Base-by-base conservation (phyloP, 768 basidiomycete genomes). In the Kwoniella sp. region DNA sequence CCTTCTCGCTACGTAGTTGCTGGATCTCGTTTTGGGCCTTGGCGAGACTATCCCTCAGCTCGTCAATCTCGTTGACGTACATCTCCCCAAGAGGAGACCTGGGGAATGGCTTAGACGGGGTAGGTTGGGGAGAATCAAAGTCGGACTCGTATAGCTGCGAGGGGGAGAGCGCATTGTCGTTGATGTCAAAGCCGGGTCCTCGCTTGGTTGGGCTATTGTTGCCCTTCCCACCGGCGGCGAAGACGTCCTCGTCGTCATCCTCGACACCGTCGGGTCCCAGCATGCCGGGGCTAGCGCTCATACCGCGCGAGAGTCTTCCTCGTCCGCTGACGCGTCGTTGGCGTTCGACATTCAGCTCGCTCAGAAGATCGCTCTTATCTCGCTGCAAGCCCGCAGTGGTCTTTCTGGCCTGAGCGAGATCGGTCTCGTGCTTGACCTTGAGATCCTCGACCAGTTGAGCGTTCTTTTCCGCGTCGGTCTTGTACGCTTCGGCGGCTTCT, bases 351-450 rank as follows among this genome's bases (percentile, higher is more conserved):
- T 95, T 90, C 22, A 96, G 77, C 3, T 82, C 78, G 56, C 84
- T 82, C 69, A 92, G 87, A 33, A 99, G 78, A 62, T 99, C 93
- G 23, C 83, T 85, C 77, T 92, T 93, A 73, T 99, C 95, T 57
- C 93, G 82, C 62, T 86, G 84, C 22, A 96, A 79, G 22, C 87
- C 84, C 1, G 92, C 92, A 1, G 87, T 84, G 48, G 86, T 82
- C 74, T 88, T 88, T 40, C 91, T 81, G 62, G 89, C 87, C 55
- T 88, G 86, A 3, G 93, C 95, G 52, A 96, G 81, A 57, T 95
- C 90, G 12, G 90, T 89, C 76, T 98, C 93, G 67, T 96, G 91
- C 72, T 90, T 92, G 46, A 82, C 80, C 69, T 87, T 89, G 70
- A 89, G 77, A 45, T 89, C 87, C 39, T 84, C 83, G 19, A 86